Evolutionary conservation across 805 yeast species (phyloP), one percentile per base, ranked within the genome.

Genomic region (Ogataea pilisensis): DNA sequence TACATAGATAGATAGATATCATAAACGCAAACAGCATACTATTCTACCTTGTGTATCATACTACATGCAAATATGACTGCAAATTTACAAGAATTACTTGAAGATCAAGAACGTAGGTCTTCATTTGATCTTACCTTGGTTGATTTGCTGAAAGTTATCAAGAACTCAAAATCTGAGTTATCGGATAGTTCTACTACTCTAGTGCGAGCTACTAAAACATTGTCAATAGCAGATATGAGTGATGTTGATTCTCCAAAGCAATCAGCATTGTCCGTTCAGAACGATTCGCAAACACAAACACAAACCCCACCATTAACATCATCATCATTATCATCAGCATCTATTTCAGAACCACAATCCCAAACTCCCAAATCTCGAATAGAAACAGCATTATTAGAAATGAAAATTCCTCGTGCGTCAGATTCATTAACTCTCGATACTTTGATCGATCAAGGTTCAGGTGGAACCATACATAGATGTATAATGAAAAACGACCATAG

Each of bases 381-480:
- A 25, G 30, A 34, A 22, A 22, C 7, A 8, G 24, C n/a, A 9
- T 21, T 32, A 21, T 19, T 17, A 5, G 22, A 16, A 18, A 20
- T 34, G 11, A 14, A 27, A 2, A 14, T 51, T 4, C 51, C 55
- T 4, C 20, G 38, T 12, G 37, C 46, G 12, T 8, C 31, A 12
- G 39, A 43, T 8, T 35, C 26, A 6, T 33, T 55, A 8, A 29
- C 7, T 12, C 13, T 42, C 4, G 62, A 54, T 12, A 41, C 43
- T 6, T 27, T 28, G 17, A 44, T 59, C 3, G 60, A 58, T 32
- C 51, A 56, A 35, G 66, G 66, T n/a, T 51, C 64, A 2, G 63
- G 66, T 27, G 66, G 66, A 3, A 34, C 41, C 3, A 53, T 61
- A 7, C 35, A 40, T 19, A 58, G 51, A 40, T 54, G 51, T 12